These are phyloP conservation scores for Podospora anserina DNA, from an alignment of 495 filamentous ascomycete genomes.

Conservation along the genomic window DNA sequence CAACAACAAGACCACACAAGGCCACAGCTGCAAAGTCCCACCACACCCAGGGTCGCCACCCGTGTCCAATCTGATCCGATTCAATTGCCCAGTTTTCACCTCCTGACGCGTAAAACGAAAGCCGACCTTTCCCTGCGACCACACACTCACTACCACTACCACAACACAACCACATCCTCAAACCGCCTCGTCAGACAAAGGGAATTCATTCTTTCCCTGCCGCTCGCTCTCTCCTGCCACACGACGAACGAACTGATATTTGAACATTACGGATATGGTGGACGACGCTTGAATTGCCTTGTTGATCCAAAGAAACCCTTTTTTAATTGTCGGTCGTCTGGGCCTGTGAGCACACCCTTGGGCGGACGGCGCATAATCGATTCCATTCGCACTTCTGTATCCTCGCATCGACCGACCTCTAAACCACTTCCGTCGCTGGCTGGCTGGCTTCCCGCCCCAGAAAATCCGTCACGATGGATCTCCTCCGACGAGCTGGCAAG, in stretches of 20 bases:
- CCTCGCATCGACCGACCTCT: background rate
- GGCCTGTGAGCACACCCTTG: background rate
- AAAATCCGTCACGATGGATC: conserved; percentile 47
- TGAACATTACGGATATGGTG: background rate
- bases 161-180: background rate
- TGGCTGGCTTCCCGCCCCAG: conserved; percentile 21
- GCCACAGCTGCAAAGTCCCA: too few relatives aligned
- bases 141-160: background rate
- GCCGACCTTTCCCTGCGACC: background rate
- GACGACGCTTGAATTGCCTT: conserved; percentile 2
- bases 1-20: background rate
- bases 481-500: conserved; percentile 52
- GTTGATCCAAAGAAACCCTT: background rate
- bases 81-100: conserved; percentile 9
- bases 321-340: conserved; percentile 5
- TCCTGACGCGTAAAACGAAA: conserved; percentile 11
- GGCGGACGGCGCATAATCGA: conserved; percentile 6
- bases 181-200: conserved; percentile 10
- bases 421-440: conserved; percentile 13
- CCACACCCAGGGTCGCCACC: conserved; percentile 1
- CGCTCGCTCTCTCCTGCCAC: conserved; percentile 17
- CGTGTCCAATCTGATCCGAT: background rate
- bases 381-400: background rate
- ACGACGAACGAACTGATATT: background rate
- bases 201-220: conserved; percentile 26